Percentiles rank a stretch among this genome's conserved stretches.
phyloP scores from a whole-genome alignment of 1,139 yeast species.

The Debaryomyces sp. region DNA sequence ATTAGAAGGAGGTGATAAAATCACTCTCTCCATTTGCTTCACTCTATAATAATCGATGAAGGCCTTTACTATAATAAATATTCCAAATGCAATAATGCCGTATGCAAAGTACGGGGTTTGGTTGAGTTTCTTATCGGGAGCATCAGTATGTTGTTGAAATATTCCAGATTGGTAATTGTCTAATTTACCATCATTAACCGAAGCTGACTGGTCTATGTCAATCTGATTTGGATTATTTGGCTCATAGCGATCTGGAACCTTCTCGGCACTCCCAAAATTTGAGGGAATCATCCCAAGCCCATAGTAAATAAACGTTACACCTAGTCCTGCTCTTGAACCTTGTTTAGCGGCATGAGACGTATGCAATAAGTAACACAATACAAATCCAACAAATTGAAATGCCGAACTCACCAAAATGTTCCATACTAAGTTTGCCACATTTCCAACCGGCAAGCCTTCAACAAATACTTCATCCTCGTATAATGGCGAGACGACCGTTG shows the following conservation, averaged over 20 bases:
- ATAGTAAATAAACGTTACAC: conserved; percentile 76
- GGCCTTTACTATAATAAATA: conserved; percentile 66
- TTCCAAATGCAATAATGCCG: conserved; percentile 68
- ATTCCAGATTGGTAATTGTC: conserved; percentile 52
- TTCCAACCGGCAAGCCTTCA: conserved; percentile 97
- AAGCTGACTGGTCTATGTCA: conserved; percentile 46
- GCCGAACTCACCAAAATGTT: conserved; percentile 84
- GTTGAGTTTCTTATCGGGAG: conserved; percentile 13
- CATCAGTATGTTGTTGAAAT: conserved; percentile 21
- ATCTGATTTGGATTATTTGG: conserved; percentile 59
- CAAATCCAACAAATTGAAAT: conserved; percentile 92
- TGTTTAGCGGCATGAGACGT: conserved; percentile 97
- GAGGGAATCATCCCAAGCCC: conserved; percentile 76
- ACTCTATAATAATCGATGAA: conserved; percentile 72
- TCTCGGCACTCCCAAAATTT: conserved; percentile 46
- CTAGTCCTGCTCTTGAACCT: conserved; percentile 93
- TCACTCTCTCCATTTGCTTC: conserved; percentile 70
- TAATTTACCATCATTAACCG: conserved; percentile 32
- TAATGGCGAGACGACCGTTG: conserved; percentile 81
- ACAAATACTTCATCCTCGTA: conserved; percentile 88
- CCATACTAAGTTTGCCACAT: conserved; percentile 85
- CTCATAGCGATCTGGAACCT: conserved; percentile 43
- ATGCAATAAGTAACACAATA: conserved; percentile 85
- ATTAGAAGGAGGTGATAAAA: conserved; percentile 46
- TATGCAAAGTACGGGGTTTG: conserved; percentile 54